A percentile compares a stretch with the other conserved stretches of the same genome.
Evolutionary conservation across 208 protist species (phyloP).

Genomic region (Leishmania lainsoni): DNA sequence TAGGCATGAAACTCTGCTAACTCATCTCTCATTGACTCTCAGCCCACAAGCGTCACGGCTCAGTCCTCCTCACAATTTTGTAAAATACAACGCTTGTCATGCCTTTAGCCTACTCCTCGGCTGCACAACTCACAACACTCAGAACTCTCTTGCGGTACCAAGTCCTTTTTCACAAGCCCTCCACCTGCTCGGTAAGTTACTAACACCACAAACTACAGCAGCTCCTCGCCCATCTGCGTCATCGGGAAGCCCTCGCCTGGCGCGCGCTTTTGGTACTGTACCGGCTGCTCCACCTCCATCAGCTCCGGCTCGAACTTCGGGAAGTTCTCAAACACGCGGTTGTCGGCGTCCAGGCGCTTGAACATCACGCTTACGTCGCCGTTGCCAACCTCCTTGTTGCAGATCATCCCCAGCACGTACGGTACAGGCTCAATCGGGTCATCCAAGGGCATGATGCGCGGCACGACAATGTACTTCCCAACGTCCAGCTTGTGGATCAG

Average conservation of each 20-base stretch:
- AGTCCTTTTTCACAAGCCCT: background rate
- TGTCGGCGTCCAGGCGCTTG: constrained; percentile 57
- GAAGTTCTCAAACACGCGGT: constrained; percentile 84
- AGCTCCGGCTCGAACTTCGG: constrained; percentile 75
- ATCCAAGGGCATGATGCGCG: constrained; percentile 55
- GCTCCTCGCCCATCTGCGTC: constrained; percentile 40
- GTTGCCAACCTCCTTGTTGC: constrained; percentile 53
- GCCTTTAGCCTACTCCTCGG: background rate
- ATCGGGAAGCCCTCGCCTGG: constrained; percentile 58
- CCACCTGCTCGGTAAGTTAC: background rate
- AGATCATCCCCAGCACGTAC: constrained; percentile 63
- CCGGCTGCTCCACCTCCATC: constrained; percentile 35
- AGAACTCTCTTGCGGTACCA: background rate
- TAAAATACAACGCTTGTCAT: background rate
- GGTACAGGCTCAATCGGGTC: constrained; percentile 38
- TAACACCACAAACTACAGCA: constrained; percentile 11
- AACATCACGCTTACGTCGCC: constrained; percentile 63
- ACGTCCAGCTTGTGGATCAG: constrained; percentile 71
- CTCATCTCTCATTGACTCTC: background rate
- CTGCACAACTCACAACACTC: background rate
- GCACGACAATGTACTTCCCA: constrained; percentile 74
- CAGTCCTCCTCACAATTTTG: background rate
- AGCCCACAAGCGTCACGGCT: background rate
- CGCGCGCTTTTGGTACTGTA: constrained; percentile 72
- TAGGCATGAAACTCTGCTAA: background rate